These are phyloP conservation scores for Citrullus amarus DNA, from an alignment of 306 rosid species.

Conservation along the genomic window DNA sequence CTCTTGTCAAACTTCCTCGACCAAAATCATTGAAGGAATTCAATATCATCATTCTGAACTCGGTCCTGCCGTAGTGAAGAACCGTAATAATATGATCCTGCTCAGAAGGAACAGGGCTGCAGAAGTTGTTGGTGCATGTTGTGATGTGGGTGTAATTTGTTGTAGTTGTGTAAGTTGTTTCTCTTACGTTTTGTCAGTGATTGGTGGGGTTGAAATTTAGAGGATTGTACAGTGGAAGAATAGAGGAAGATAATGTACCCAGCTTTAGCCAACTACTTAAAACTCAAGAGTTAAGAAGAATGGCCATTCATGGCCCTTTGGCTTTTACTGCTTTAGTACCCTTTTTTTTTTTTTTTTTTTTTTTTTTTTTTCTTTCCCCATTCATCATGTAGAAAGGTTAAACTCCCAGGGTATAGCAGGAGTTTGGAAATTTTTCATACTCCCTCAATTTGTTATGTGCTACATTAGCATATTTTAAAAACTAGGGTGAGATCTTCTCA, in stretches of 20 bases:
- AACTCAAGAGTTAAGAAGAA: background rate
- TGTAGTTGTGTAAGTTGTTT: slow-evolving; percentile 4
- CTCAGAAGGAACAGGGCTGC: background rate
- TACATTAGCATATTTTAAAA: no score
- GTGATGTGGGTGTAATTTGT: slow-evolving; percentile 2
- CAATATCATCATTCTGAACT: background rate
- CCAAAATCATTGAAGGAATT: background rate
- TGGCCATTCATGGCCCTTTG: background rate
- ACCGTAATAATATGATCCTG: background rate
- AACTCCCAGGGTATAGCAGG: no score
- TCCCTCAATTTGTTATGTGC: no score
- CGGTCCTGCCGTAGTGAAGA: background rate
- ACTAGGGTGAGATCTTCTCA: no score
- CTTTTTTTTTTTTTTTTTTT: no score
- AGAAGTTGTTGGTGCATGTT: slow-evolving; percentile 3
- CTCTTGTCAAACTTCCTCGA: background rate
- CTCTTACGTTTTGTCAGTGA: background rate
- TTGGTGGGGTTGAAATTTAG: slow-evolving; percentile 10
- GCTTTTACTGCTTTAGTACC: background rate
- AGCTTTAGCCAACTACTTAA: background rate
- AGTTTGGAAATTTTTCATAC: no score
- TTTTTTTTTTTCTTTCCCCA: background rate
- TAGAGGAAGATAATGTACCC: background rate
- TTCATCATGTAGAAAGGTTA: background rate
- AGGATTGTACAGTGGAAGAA: slow-evolving; percentile 15